Conservation (phyloP, 202 grass and related monocot genomes). For the Carex arenaria region DNA sequence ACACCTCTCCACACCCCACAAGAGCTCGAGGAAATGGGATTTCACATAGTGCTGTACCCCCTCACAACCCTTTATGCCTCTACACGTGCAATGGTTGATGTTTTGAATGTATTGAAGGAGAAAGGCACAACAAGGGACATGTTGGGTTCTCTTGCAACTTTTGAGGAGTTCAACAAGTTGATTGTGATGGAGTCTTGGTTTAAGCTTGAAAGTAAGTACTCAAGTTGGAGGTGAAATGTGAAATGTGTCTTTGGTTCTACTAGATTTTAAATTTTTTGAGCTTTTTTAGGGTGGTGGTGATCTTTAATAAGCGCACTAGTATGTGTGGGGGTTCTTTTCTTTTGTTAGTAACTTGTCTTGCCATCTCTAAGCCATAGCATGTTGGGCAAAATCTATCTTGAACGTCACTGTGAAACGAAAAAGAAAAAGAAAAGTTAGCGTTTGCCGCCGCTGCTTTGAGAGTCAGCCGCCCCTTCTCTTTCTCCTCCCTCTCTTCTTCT, state of each 20-base stretch:
- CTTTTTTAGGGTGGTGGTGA: background rate
- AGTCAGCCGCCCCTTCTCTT: no score
- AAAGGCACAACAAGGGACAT: slow-evolving; percentile 27
- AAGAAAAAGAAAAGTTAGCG: no score
- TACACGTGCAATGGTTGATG: slow-evolving; percentile 30
- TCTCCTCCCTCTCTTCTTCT: no score
- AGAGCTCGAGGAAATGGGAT: slow-evolving; percentile 42
- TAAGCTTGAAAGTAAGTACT: slow-evolving; percentile 28
- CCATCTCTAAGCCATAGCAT: background rate
- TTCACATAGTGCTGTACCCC: slow-evolving; percentile 36
- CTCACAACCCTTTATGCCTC: slow-evolving; percentile 40
- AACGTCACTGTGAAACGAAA: no score
- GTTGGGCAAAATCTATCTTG: background rate
- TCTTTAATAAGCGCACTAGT: background rate
- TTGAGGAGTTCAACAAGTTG: slow-evolving; percentile 42
- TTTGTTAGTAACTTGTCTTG: background rate
- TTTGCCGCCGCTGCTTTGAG: no score
- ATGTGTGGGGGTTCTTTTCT: background rate
- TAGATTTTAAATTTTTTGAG: background rate
- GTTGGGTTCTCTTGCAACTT: slow-evolving; percentile 33
- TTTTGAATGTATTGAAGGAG: slow-evolving; percentile 27
- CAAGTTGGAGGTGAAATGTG: background rate
- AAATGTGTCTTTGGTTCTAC: background rate
- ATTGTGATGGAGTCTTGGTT: slow-evolving; percentile 32
- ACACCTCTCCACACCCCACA: slow-evolving; percentile 41